Percentiles rank a stretch among this genome's conserved stretches.
phyloP scores from a whole-genome alignment of 306 rosid genomes.

The Adenanthera pavonina region DNA sequence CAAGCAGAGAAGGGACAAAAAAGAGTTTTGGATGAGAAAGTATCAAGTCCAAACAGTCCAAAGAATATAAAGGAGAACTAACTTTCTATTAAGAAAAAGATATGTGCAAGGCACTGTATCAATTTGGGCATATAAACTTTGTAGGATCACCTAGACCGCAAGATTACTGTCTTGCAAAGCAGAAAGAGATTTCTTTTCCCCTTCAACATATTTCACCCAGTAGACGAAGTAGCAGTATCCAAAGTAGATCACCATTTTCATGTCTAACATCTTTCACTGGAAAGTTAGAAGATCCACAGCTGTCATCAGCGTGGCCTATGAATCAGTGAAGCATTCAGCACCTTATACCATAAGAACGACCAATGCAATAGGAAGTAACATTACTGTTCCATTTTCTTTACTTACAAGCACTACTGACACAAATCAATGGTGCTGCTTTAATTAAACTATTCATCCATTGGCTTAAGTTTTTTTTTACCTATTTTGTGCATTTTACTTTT shows the following conservation, averaged over 20 bases:
- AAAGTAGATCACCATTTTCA: neutral
- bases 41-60: neutral
- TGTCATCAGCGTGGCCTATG: neutral
- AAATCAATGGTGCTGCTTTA: neutral
- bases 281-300: neutral
- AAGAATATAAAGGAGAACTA: neutral
- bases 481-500: neutral
- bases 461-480: neutral
- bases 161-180: neutral
- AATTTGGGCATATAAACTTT: neutral
- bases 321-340: neutral
- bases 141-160: neutral
- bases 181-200: neutral
- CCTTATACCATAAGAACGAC: neutral
- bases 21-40: neutral
- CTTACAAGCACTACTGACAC: neutral
- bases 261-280: neutral
- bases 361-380: neutral
- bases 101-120: neutral
- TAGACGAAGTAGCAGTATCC: neutral
- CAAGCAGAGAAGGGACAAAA: neutral
- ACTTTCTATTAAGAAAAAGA: neutral
- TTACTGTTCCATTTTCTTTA: neutral
- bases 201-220: neutral
- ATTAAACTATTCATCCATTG: neutral